Percentiles rank a stretch among this genome's conserved stretches.
phyloP scores from a whole-genome alignment of 2,329 filamentous ascomycete genomes.

The Aspergillus sp. region DNA sequence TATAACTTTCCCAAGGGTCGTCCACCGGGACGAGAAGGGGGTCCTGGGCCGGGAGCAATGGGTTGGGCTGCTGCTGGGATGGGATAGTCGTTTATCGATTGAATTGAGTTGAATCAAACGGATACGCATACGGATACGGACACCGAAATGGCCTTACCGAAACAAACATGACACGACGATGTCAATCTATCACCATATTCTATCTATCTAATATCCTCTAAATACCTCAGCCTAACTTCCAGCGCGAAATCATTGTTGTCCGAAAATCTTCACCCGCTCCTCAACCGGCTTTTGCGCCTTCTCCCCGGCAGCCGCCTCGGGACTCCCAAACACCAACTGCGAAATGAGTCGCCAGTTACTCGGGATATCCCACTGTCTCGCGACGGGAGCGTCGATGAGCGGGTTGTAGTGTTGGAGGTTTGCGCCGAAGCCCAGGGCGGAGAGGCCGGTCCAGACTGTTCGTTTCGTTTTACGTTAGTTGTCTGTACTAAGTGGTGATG shows the following conservation, averaged over 20 bases:
- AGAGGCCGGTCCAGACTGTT: constrained; percentile 68
- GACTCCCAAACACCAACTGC: constrained; percentile 74
- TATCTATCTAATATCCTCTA: no score
- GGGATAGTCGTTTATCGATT: no score
- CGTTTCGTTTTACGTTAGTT: neutral
- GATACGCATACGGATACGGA: no score
- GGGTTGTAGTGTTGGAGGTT: constrained; percentile 95
- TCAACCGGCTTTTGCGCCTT: constrained; percentile 61
- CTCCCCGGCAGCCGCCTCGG: constrained; percentile 49
- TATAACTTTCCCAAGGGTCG: constrained; percentile 11
- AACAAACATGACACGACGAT: no score
- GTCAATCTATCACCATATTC: no score
- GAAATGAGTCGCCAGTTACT: constrained; percentile 68
- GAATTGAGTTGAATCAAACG: no score
- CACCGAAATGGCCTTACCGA: no score
- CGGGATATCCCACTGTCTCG: constrained; percentile 63
- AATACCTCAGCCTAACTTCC: no score
- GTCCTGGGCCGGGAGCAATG: no score
- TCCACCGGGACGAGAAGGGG: no score
- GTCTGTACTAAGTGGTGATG: neutral
- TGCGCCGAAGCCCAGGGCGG: constrained; percentile 75
- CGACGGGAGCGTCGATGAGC: constrained; percentile 66
- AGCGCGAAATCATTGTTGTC: constrained; percentile 16
- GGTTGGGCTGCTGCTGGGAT: no score
- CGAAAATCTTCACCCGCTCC: constrained; percentile 60